Evolutionary conservation across 2,329 filamentous ascomycete species (phyloP).

Genomic region (Piedraia hortae): DNA sequence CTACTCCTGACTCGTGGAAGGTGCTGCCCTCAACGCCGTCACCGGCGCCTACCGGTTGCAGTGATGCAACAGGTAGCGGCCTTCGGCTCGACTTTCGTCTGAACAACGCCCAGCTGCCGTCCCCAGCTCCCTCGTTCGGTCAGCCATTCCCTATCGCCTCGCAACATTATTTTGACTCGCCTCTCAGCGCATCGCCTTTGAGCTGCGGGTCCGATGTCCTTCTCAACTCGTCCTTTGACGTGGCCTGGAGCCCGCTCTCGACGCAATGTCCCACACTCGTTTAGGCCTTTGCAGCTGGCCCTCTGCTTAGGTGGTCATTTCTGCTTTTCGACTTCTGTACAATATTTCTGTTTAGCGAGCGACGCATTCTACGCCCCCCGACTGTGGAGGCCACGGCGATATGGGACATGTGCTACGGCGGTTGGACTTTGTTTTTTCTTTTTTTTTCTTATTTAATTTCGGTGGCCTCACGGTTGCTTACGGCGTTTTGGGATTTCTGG

Average conservation of each 20-base stretch:
- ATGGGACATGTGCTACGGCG: too few species aligned
- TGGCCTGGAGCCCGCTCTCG: slow-evolving; percentile 70
- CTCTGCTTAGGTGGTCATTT: background rate
- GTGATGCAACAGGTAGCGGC: slow-evolving; percentile 39
- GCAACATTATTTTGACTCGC: slow-evolving; percentile 46
- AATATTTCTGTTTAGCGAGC: too few species aligned
- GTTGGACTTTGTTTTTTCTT: too few species aligned
- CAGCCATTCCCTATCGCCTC: slow-evolving; percentile 36
- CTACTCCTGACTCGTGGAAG: slow-evolving; percentile 58
- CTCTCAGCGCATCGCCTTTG: slow-evolving; percentile 66
- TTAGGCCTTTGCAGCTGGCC: slow-evolving; percentile 33
- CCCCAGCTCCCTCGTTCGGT: slow-evolving; percentile 55
- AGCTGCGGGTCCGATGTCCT: slow-evolving; percentile 44
- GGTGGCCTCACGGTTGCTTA: too few species aligned
- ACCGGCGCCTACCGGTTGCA: slow-evolving; percentile 36
- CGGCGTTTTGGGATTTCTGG: too few species aligned
- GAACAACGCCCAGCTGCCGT: slow-evolving; percentile 42
- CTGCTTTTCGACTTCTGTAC: too few species aligned
- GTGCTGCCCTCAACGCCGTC: slow-evolving; percentile 72
- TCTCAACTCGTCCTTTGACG: slow-evolving; percentile 40
- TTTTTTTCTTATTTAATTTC: too few species aligned
- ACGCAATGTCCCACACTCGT: slow-evolving; percentile 47
- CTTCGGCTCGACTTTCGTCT: slow-evolving; percentile 60
- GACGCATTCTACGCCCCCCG: too few species aligned
- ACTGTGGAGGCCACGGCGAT: too few species aligned